Base-by-base conservation (phyloP, 352 stramenopile species). In the Globisporangium cystogenes region DNA sequence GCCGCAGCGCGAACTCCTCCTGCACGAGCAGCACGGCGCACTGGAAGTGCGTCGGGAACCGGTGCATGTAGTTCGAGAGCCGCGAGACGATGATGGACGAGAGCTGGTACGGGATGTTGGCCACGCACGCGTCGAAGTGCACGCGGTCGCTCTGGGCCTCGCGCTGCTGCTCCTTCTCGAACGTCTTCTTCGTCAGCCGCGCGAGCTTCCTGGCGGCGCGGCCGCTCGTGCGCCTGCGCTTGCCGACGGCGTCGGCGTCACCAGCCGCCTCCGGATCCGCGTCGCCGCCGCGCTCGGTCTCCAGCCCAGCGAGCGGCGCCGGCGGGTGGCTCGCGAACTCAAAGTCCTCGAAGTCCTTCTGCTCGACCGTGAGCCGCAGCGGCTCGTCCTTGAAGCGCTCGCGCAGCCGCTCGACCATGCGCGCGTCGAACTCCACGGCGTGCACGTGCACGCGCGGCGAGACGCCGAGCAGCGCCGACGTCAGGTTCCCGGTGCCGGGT, bases 91-190 rank as follows among this genome's bases (percentile, higher is more conserved):
- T 76, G 21, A 90, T 64, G 1, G 85, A 95, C 53, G 82, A 93
- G 39, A 95, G 71, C 39, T 95, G 78, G 63, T 95, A 95, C 57
- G 85, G 85, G 37, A 95, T 90, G 55, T 95, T 95, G 46, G 85
- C 85, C 6, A 93, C 82, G 21, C 79, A 90, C 33, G 78, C 78
- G 54, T 93, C 77, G 31, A 91, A 78, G 16, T 50, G 54, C 47
- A 58, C 27, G 37, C 55, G 60, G 5, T 39, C 51, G 23, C 27
- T 23, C 11, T 42, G 15, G 0, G 7, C 35, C 11, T 1, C 46
- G 42, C 55, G 41, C 31, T 48, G 41, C 23, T 59, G 20, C 14
- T 31, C 36, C 23, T 21, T 21, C 7, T 59, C 42, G 15, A 59
- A 29, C 29, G 50, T 31, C 29, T 49, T 59, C 23, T 48, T 52